Conservation (phyloP, 164 flowering plant genomes). For the Tetrastigma voinierianum region DNA sequence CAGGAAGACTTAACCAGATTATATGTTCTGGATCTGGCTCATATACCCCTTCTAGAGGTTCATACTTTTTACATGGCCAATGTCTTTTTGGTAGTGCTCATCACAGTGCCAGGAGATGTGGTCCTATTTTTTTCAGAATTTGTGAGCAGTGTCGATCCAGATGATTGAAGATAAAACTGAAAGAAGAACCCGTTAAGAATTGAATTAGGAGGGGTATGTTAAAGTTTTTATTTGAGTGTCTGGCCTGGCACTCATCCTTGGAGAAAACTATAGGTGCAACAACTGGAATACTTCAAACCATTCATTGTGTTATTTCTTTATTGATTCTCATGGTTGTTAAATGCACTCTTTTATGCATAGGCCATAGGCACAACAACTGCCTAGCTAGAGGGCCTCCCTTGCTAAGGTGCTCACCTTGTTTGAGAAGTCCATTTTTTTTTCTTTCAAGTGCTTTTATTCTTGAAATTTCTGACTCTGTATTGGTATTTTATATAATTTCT, state of each 20-base stretch:
- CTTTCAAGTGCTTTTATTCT: too few relatives aligned
- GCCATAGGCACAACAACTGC: too few relatives aligned
- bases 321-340: too few relatives aligned
- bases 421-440: too few relatives aligned
- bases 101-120: constrained; percentile 22
- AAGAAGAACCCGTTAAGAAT: constrained; percentile 29
- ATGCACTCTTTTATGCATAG: too few relatives aligned
- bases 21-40: constrained; percentile 17
- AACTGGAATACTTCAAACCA: neutral
- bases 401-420: too few relatives aligned
- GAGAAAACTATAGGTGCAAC: neutral
- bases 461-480: too few relatives aligned
- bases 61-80: constrained; percentile 21
- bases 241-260: neutral
- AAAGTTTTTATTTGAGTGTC: neutral
- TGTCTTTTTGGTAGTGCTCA: constrained; percentile 8
- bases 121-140: constrained; percentile 29
- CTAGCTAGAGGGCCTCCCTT: too few relatives aligned
- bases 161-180: constrained; percentile 35
- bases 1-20: constrained; percentile 27
- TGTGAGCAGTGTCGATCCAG: constrained; percentile 37
- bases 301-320: neutral
- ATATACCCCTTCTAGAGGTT: constrained; percentile 21
- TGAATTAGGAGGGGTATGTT: constrained; percentile 38
- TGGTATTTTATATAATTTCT: too few relatives aligned